Base-by-base conservation (phyloP, 176 grass and related monocot genomes). In the Cenchrus fungigraminus region DNA sequence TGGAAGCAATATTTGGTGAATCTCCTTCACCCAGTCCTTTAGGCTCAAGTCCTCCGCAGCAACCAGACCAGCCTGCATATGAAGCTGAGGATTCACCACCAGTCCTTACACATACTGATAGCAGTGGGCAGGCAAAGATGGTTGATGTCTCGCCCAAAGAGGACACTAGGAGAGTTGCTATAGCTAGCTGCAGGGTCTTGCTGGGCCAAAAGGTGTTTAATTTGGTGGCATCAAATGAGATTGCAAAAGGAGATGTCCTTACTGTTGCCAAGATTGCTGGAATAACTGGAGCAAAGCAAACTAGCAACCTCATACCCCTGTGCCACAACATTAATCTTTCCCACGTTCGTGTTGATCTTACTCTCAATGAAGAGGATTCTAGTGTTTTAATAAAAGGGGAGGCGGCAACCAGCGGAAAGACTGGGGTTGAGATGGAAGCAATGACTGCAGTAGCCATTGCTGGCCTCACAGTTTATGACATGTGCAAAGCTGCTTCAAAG, bases 371-470 rank as follows among this genome's bases (percentile, higher is more conserved):
- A 81, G 91, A 89, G 43, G 94, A 99, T 78, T 86, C 89, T 50
- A 96, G 97, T 65, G 86, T 99, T 6, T 12, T 96, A 69, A 96
- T 99, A 76, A 88, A 99, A 85, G 93, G 91, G 46, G 97, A 96
- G 85, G 90, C 90, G 42, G 71, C 88, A 60, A 92, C 85, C 25
- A 90, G 43, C 0, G 93, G 84, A 37, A 95, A 94, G 84, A 96
- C 97, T 0, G 96, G 93, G 52, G 88, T 94, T 77, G 93, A 99
- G 84, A 99, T 99, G 97, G 93, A 99, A 89, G 97, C 97, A 68
- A 87, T 99, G 90, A 86, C 90, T 66, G 97, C 97, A 42, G 97
- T 94, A 61, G 16, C 93, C 32, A 86, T 99, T 73, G 93, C 97
- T 8, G 86, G 97, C 43, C 93, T 96, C 28, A 96, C 97, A 17